Evolutionary conservation across 169 alveolate genomes (phyloP).

Genomic region (Plasmodium gonderi): DNA sequence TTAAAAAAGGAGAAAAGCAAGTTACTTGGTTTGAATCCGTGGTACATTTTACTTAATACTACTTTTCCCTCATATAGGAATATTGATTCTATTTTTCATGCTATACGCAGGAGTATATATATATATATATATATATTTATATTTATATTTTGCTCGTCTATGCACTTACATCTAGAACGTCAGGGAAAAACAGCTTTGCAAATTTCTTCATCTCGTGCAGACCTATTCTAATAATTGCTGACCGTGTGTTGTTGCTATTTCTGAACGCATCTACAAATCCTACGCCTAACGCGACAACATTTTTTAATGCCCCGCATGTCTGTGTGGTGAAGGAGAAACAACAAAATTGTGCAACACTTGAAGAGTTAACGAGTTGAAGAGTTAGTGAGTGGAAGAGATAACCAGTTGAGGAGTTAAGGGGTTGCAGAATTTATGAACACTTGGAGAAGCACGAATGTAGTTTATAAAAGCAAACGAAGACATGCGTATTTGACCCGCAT

Average conservation of each 20-base stretch:
- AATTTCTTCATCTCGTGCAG: constrained; percentile 89
- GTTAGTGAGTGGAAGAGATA: not conserved
- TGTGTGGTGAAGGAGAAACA: not conserved
- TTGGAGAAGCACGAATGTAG: too few species aligned
- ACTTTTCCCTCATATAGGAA: too few species aligned
- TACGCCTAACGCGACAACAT: constrained; percentile 91
- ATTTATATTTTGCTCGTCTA: not conserved
- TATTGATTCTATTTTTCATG: not conserved
- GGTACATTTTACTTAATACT: too few species aligned
- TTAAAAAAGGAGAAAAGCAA: constrained; percentile 75
- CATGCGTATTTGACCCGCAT: not conserved
- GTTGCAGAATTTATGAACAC: too few species aligned
- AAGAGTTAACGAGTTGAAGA: not conserved
- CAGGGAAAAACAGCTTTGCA: constrained; percentile 83
- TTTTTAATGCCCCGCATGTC: constrained; percentile 92
- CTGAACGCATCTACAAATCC: constrained; percentile 91
- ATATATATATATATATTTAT: not conserved
- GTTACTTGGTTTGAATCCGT: constrained; percentile 47
- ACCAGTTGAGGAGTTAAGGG: too few species aligned
- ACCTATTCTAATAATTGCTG: constrained; percentile 95
- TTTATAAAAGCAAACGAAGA: not conserved
- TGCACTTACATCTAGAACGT: constrained; percentile 74
- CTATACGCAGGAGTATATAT: not conserved
- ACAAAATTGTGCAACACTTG: not conserved
- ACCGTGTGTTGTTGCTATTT: constrained; percentile 91